Conservation (phyloP, 805 yeast species). For the Kuraishia piskuri region DNA sequence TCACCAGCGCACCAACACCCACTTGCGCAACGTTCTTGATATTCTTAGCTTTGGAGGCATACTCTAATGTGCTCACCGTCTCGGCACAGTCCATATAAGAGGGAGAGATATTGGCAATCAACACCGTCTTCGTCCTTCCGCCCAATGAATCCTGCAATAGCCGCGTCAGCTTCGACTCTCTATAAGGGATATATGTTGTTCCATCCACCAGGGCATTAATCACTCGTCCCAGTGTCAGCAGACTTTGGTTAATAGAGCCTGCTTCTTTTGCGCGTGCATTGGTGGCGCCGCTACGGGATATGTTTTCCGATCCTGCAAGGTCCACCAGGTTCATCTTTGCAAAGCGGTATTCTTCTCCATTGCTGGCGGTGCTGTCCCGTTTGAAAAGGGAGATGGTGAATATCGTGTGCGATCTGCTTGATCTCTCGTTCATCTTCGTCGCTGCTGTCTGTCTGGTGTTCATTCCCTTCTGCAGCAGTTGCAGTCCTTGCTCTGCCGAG, state of each 20-base stretch:
- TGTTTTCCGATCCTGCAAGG: constrained; percentile 92
- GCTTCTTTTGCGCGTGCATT: constrained; percentile 88
- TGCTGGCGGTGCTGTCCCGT: constrained; percentile 27
- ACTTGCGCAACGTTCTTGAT: constrained; percentile 43
- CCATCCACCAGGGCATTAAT: constrained; percentile 65
- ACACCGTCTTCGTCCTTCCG: constrained; percentile 80
- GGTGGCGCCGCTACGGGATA: constrained; percentile 78
- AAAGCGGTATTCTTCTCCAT: constrained; percentile 15
- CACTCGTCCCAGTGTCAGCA: constrained; percentile 82
- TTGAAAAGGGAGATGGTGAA: constrained; percentile 56
- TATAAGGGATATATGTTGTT: constrained; percentile 59
- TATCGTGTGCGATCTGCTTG: constrained; percentile 73
- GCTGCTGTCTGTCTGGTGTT: constrained; percentile 56
- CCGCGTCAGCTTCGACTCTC: constrained; percentile 74
- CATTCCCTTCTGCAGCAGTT: constrained; percentile 47
- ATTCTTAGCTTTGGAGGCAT: constrained; percentile 49
- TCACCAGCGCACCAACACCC: constrained; percentile 18
- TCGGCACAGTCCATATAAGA: constrained; percentile 38
- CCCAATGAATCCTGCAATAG: constrained; percentile 72
- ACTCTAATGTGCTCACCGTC: constrained; percentile 43
- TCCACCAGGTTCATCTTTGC: constrained; percentile 65
- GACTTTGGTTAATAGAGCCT: constrained; percentile 83
- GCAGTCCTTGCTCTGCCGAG: constrained; percentile 47
- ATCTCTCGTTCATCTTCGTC: constrained; percentile 64
- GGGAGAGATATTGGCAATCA: constrained; percentile 84